Base-by-base conservation (phyloP, 352 stramenopile species). In the Phytophthora macrochlamydospora region DNA sequence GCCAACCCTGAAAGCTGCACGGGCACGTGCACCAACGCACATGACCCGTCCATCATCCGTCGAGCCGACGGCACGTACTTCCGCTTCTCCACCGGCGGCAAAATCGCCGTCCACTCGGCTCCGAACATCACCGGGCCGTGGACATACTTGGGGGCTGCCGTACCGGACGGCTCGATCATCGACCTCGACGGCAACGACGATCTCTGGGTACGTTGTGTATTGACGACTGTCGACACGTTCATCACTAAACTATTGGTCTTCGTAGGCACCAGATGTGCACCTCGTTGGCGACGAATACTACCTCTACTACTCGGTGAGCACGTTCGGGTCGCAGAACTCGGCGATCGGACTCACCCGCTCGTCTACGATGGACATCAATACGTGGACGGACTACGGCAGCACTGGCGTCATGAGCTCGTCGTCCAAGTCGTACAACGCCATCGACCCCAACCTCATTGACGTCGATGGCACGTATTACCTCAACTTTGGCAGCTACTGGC, bases 261-360 rank as follows among this genome's bases (percentile, higher is more conserved):
- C 12, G 4, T 54, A 70, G 66, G 73, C 76, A 4, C 76, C 78
- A 2, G 75, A 83, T 32, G 62, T 87, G 7, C 64, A 69, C 51
- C 51, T 73, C 18, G 53, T 84, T 9, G 75, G 67, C 14, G 66
- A 79, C 58, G 68, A 63, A 35, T 87, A 83, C 73, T 85, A 87
- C 50, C 65, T 87, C n/a, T 82, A 84, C 66, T 84, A 84, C 52
- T 72, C 76, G 24, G 75, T 87, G 58, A 80, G 75, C 56, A 73
- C 69, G 7, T 78, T 87, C 24, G 73, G 75, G n/a, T 66, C 59
- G 3, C 65, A 87, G 51, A 77, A 57, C 35, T 79, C 73, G 37
- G 71, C 71, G 11, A 70, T 85, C 24, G 76, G 76, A 29, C 52
- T 80, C 11, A 71, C 73, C 1, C 59, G 62, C 1, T 85, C 76